Conservation (phyloP, 768 basidiomycete species). For the Tylopilus rubrobrunneus region DNA sequence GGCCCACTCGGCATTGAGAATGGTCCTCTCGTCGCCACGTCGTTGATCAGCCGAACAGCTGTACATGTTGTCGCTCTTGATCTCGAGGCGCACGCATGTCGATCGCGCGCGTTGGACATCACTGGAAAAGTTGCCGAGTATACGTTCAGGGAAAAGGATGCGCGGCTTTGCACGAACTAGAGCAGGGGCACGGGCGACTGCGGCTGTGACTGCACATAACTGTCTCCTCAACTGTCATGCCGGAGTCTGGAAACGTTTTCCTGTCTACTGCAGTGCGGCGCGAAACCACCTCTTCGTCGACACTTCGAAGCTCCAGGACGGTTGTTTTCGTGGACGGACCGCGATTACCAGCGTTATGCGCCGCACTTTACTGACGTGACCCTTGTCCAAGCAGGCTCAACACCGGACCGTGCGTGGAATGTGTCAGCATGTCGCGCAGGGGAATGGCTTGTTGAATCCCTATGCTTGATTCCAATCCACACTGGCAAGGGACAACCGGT, state of each 20-base stretch:
- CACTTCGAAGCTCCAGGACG: conserved; percentile 29
- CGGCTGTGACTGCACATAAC: conserved; percentile 41
- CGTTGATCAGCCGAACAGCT: conserved; percentile 39
- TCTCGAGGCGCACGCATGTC: conserved; percentile 25
- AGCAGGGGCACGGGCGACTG: background rate
- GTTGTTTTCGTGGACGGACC: conserved; percentile 45
- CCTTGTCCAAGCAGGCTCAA: background rate
- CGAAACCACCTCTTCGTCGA: conserved; percentile 37
- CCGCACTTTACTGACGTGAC: conserved; percentile 46
- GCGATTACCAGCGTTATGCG: conserved; percentile 32
- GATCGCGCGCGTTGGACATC: conserved; percentile 48
- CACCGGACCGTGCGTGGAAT: conserved; percentile 17
- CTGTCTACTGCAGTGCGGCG: conserved; percentile 50
- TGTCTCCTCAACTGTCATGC: conserved; percentile 50
- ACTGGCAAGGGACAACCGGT: conserved; percentile 56
- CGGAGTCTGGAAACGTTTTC: conserved; percentile 60
- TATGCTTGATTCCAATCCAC: conserved; percentile 64
- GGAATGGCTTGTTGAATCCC: conserved; percentile 58
- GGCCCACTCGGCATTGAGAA: conserved; percentile 22
- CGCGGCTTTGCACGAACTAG: conserved; percentile 11
- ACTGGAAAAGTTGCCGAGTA: conserved; percentile 55
- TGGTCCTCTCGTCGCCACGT: conserved; percentile 38
- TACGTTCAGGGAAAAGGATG: conserved; percentile 45
- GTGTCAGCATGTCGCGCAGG: conserved; percentile 44
- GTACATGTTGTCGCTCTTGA: conserved; percentile 45